phyloP scores from a whole-genome alignment of 2,329 filamentous ascomycete species.

The Xylaria polymorpha region DNA sequence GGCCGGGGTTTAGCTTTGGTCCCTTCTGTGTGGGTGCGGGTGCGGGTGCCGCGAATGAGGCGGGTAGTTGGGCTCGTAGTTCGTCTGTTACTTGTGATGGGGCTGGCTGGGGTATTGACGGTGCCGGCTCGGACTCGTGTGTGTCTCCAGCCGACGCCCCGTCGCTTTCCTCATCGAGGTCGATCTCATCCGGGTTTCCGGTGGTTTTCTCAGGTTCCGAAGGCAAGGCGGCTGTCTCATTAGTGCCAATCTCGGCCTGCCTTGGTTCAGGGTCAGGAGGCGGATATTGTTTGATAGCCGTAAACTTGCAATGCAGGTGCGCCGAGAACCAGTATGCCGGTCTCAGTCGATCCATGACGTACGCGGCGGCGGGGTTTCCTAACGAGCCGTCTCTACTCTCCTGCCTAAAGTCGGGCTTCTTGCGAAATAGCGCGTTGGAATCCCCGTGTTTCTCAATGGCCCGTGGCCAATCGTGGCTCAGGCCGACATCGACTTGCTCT shows the following conservation, averaged over 20 bases:
- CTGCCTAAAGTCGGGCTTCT: slow-evolving; percentile 78
- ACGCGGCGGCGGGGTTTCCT: slow-evolving; percentile 82
- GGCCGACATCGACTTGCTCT: slow-evolving; percentile 89
- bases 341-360: slow-evolving; percentile 82
- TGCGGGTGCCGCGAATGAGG: slow-evolving; percentile 70
- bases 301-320: slow-evolving; percentile 90
- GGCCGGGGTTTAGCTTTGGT: slow-evolving; percentile 59
- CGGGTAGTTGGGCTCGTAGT: slow-evolving; percentile 79
- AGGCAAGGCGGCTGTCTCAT: slow-evolving; percentile 25
- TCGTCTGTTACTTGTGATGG: slow-evolving; percentile 65
- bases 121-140: slow-evolving; percentile 29
- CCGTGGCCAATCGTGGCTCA: slow-evolving; percentile 97
- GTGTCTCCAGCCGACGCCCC: slow-evolving; percentile 41
- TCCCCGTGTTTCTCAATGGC: slow-evolving; percentile 84
- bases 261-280: slow-evolving; percentile 44
- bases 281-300: slow-evolving; percentile 72
- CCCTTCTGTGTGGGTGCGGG: slow-evolving; percentile 54
- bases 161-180: slow-evolving; percentile 65
- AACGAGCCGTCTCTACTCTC: slow-evolving; percentile 82
- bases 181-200: slow-evolving; percentile 57
- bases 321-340: slow-evolving; percentile 93
- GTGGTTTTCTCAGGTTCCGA: slow-evolving; percentile 23
- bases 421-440: slow-evolving; percentile 71
- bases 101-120: slow-evolving; percentile 33
- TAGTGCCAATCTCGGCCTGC: slow-evolving; percentile 2